Evolutionary conservation across 352 stramenopile genomes (phyloP), one percentile per base, ranked within the genome.

Genomic region (Pythium myriotylum): DNA sequence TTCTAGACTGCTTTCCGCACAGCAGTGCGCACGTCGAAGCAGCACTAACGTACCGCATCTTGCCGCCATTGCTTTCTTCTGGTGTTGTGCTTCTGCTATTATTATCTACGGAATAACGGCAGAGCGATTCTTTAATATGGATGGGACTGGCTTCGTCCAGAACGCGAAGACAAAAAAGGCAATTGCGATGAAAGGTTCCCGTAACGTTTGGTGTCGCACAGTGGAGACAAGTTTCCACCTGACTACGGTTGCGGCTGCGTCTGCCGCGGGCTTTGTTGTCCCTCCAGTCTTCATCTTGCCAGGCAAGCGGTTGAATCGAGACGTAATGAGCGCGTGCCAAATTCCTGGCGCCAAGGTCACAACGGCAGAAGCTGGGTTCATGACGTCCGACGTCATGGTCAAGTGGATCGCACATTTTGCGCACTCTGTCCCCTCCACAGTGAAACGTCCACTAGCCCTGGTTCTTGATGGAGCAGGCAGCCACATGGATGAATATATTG

Each of bases 81-180:
- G 49, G 49, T 37, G 57, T 14, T 58, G 47, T 39, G 26, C 40
- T 6, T 49, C 40, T 5, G 57, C 48, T 20, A 55, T 58, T 13
- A 52, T 65, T 24, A 29, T 51, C 33, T 52, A 42, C 9, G 48
- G 48, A 16, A 13, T 52, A 13, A 19, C 27, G 32, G 2, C 47
- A 6, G 22, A 52, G 3, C 39, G 57, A 10, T 35, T 59, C 29
- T 66, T 46, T 42, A 58, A 56, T 35, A 51, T 66, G 17, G 59
- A 66, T 32, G 46, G 57, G 56, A 64, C 56, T 10, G 40, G 45
- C 10, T 56, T 66, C 50, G 51, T 55, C 22, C 32, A 55, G 32
- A 53, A 60, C 22, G 23, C 17, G 8, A 56, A 64, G 56, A 42
- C 46, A 0, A 45, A 27, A 47, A 64, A 64, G 40, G 56, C 57